Conservation (phyloP, 2,329 filamentous ascomycete genomes). For the Sclerotinia glacialis region DNA sequence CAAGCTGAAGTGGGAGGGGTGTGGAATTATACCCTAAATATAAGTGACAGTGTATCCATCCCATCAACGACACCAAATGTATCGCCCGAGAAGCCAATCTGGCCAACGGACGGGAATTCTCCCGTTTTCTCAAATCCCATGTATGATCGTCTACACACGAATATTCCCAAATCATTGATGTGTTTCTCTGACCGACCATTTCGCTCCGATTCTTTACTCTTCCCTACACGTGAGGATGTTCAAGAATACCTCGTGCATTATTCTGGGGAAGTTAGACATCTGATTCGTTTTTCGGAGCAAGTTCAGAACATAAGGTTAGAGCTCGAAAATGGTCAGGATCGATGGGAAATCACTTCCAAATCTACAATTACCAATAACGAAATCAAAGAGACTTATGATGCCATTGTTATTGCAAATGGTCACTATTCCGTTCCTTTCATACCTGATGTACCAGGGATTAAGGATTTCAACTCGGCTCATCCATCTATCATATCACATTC, state of each 20-base stretch:
- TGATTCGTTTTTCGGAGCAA: slow-evolving; percentile 68
- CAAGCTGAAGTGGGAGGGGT: slow-evolving; percentile 73
- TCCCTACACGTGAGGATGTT: slow-evolving; percentile 70
- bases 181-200: slow-evolving; percentile 70
- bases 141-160: slow-evolving; percentile 80
- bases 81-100: slow-evolving; percentile 61
- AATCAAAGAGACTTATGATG: slow-evolving; percentile 52
- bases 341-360: slow-evolving; percentile 52
- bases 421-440: slow-evolving; percentile 70
- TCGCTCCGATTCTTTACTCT: slow-evolving; percentile 62
- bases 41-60: slow-evolving; percentile 50
- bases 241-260: slow-evolving; percentile 69
- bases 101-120: slow-evolving; percentile 39
- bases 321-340: slow-evolving; percentile 39
- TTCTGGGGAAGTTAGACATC: slow-evolving; percentile 60
- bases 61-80: slow-evolving; percentile 68
- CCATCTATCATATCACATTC: slow-evolving; percentile 67
- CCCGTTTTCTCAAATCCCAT: slow-evolving; percentile 75
- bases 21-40: slow-evolving; percentile 69
- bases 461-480: slow-evolving; percentile 56
- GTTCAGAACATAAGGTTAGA: slow-evolving; percentile 57
- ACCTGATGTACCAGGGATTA: slow-evolving; percentile 59
- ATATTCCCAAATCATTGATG: slow-evolving; percentile 83
- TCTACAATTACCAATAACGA: slow-evolving; percentile 33
- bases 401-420: slow-evolving; percentile 71